A percentile compares a stretch with the other conserved stretches of the same genome.
Evolutionary conservation across 352 stramenopile genomes (phyloP).

Genomic region (Phytophthora podocarpi): DNA sequence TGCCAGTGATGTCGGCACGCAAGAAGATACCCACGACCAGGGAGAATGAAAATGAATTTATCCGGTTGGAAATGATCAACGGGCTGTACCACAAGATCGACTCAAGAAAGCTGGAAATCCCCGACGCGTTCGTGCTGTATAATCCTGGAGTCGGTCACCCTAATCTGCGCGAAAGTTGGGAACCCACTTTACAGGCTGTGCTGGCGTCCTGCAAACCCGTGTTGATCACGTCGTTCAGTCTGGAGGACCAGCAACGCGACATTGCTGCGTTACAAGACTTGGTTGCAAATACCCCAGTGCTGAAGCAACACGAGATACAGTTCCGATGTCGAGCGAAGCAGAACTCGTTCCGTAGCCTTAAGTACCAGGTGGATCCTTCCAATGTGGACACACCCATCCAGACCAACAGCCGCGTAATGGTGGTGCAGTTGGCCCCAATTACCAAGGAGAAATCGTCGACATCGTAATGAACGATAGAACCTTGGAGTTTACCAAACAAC

Average conservation of each 20-base stretch:
- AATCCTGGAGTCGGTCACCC: slow-evolving; percentile 75
- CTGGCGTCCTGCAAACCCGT: slow-evolving; percentile 50
- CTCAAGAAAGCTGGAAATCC: slow-evolving; percentile 19
- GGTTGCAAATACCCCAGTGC: slow-evolving; percentile 1
- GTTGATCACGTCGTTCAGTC: slow-evolving; percentile 71
- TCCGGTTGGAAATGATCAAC: slow-evolving; percentile 50
- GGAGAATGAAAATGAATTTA: slow-evolving; percentile 14
- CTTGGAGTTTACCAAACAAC: neutral
- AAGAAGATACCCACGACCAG: slow-evolving; percentile 23
- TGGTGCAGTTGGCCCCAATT: slow-evolving; percentile 38
- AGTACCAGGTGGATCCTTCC: slow-evolving; percentile 57
- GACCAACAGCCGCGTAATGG: slow-evolving; percentile 61
- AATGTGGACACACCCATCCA: slow-evolving; percentile 50
- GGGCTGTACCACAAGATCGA: slow-evolving; percentile 61
- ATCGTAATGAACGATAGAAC: slow-evolving; percentile 7
- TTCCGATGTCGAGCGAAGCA: slow-evolving; percentile 44
- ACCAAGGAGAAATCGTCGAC: slow-evolving; percentile 2
- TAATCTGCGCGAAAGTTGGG: slow-evolving; percentile 50
- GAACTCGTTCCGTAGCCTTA: slow-evolving; percentile 71
- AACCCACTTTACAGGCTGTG: slow-evolving; percentile 54
- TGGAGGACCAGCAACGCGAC: slow-evolving; percentile 64
- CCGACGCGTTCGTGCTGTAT: slow-evolving; percentile 73
- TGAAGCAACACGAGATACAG: slow-evolving; percentile 25
- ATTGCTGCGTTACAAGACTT: slow-evolving; percentile 48
- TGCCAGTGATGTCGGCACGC: slow-evolving; percentile 39